Percentiles rank a stretch among this genome's conserved stretches.
Evolutionary conservation across 129 eudicot species (phyloP).

Genomic region (Tagetes patula): DNA sequence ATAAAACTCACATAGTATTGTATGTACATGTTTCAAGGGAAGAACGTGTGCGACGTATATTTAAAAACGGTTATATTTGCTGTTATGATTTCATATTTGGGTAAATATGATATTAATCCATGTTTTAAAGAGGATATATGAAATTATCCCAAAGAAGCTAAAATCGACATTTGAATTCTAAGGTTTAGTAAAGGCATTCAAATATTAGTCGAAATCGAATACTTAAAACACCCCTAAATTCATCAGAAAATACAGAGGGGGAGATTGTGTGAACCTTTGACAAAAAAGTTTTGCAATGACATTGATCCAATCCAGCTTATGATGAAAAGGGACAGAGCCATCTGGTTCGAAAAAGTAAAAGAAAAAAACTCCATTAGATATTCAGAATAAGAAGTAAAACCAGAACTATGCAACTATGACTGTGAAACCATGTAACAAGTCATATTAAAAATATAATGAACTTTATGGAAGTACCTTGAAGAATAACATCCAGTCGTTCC

Average conservation of each 20-base stretch:
- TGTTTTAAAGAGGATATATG: too few species aligned
- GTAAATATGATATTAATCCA: too few species aligned
- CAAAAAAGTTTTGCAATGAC: constrained; percentile 38
- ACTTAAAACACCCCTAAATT: constrained; percentile 5
- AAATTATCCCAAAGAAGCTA: not conserved
- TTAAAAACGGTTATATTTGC: not conserved
- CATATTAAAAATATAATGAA: not conserved
- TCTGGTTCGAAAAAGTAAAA: constrained; percentile 22
- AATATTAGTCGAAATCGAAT: constrained; percentile 7
- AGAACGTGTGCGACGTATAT: not conserved
- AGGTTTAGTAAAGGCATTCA: not conserved
- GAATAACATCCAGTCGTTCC: constrained; percentile 57
- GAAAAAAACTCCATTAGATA: constrained; percentile 4
- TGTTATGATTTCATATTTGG: too few species aligned
- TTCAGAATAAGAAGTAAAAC: not conserved
- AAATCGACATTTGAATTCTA: not conserved
- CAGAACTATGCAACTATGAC: not conserved
- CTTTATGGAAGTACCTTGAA: constrained; percentile 46
- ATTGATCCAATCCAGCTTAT: constrained; percentile 39
- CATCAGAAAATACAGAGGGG: not conserved
- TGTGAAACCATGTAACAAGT: not conserved
- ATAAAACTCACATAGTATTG: not conserved
- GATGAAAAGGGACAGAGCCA: constrained; percentile 28
- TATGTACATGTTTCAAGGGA: not conserved
- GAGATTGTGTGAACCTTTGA: constrained; percentile 28